These are phyloP conservation scores for Colletotrichum tropicale DNA, from an alignment of 2,329 filamentous ascomycete genomes.

Conservation along the genomic window DNA sequence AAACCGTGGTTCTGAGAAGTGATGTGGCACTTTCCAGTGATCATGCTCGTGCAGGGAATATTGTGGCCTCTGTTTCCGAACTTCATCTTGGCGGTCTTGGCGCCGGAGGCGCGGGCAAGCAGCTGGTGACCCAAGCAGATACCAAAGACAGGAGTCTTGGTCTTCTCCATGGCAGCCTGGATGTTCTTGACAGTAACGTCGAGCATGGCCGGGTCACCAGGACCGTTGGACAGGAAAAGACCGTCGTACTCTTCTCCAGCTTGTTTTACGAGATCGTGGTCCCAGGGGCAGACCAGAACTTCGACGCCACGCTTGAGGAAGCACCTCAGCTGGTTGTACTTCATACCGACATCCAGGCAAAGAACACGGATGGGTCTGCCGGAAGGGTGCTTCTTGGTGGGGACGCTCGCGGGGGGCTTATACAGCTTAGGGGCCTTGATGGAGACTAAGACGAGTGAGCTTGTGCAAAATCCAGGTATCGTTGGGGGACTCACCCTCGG, in stretches of 20 bases:
- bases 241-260: conserved; percentile 89
- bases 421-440: conserved; percentile 87
- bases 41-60: conserved; percentile 94
- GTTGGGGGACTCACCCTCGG: conserved; percentile 75
- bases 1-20: conserved; percentile 99
- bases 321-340: conserved; percentile 97
- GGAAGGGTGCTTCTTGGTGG: conserved; percentile 79
- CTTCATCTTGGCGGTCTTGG: conserved; percentile 93
- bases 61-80: conserved; percentile 99
- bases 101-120: conserved; percentile 85
- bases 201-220: conserved; percentile 91
- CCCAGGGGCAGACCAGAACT: conserved; percentile 93
- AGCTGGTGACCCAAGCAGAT: conserved; percentile 97
- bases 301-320: conserved; percentile 90
- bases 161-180: conserved; percentile 74
- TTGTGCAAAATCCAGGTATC: conserved; percentile 25
- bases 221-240: conserved; percentile 97
- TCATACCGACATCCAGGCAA: conserved; percentile 95
- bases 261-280: conserved; percentile 84
- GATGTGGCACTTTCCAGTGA: conserved; percentile 97
- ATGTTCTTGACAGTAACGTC: conserved; percentile 82
- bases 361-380: conserved; percentile 87
- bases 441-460: conserved; percentile 72
- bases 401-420: conserved; percentile 71
- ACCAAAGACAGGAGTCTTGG: conserved; percentile 87